Base-by-base conservation (phyloP, 2,329 filamentous ascomycete species). In the Clonostachys rosea region DNA sequence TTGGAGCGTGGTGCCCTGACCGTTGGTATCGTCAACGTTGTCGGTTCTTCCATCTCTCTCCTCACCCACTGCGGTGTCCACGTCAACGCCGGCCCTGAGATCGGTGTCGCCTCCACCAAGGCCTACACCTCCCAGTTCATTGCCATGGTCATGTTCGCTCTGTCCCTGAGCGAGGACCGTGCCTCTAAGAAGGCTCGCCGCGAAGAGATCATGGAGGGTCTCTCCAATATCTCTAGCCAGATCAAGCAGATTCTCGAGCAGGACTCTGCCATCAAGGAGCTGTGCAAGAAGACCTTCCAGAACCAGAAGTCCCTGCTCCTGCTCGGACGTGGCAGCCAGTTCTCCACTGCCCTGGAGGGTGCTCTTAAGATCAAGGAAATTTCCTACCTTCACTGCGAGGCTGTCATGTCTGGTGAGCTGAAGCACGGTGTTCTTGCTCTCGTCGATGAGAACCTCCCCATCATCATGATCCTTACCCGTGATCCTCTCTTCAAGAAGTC, bases 341-440 rank as follows among this genome's bases (percentile, higher is more conserved):
- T 91, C 77, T 91, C 92, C 50, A 99, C 94, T 59, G 94, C 94
- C 48, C 84, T 99, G 18, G 94, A 99, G 78, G 94, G 90, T 72
- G 94, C 94, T 44, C 79, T 99, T 58, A 99, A 99, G 81, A 99
- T 99, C 73, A 99, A 99, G 83, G 94, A 99, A 75, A 99, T 99
- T 62, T 97, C 92, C 16, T 99, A 99, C 73, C 88, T 99, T 50
- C 94, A 99, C 73, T 99, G 94, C 71, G 94, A 99, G 76, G 94
- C 94, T 59, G 94, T 99, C 77, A 99, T 99, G 94, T 97, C 94
- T 54, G 94, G 94, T 71, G 94, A 99, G 75, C 82, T 99, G 61
- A 99, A 99, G 83, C 94, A 99, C 71, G 94, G 94, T 78, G 94
- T 99, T 45, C 78, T 99, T 65, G 94, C 94, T 46, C 81, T 99